Evolutionary conservation across 352 stramenopile species (phyloP).

Genomic region (Paralagenidium karlingii): DNA sequence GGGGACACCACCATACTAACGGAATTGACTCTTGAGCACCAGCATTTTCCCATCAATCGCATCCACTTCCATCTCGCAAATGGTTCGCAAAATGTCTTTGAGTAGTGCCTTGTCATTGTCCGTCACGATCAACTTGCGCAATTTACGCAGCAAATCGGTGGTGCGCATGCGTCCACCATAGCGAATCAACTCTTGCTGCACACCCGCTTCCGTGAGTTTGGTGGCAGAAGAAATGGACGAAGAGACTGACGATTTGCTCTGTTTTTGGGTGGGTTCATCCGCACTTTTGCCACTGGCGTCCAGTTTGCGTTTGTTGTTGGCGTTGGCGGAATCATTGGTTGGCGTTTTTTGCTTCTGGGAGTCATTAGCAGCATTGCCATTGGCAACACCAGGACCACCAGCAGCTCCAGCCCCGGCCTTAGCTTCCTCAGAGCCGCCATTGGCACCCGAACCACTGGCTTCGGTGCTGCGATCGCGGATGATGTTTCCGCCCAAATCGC

Average conservation of each 20-base stretch:
- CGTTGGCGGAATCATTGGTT: slow-evolving; percentile 2
- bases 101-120: slow-evolving; percentile 72
- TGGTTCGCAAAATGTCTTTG: slow-evolving; percentile 78
- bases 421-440: slow-evolving; percentile 6
- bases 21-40: slow-evolving; percentile 81
- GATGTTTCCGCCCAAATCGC: slow-evolving; percentile 69
- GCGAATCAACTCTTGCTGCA: slow-evolving; percentile 74
- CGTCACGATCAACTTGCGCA: slow-evolving; percentile 73
- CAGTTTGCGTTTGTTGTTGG: slow-evolving; percentile 33
- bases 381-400: slow-evolving; percentile 5
- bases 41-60: slow-evolving; percentile 70
- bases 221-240: slow-evolving; percentile 17
- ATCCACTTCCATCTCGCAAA: slow-evolving; percentile 78
- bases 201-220: slow-evolving; percentile 64
- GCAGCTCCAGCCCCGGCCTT: slow-evolving; percentile 12
- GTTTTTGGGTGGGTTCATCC: slow-evolving; percentile 30
- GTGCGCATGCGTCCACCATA: slow-evolving; percentile 75
- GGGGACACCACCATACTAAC: too few relatives aligned
- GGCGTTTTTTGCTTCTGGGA: slow-evolving; percentile 5
- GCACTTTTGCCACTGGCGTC: slow-evolving; percentile 19
- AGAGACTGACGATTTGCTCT: slow-evolving; percentile 12
- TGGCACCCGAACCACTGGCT: slow-evolving; percentile 1
- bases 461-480: slow-evolving; percentile 27
- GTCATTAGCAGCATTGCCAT: slow-evolving; percentile 8
- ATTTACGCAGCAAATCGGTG: slow-evolving; percentile 58